Evolutionary conservation across 2,329 filamentous ascomycete genomes (phyloP).

Genomic region (Alternaria brassicicola): DNA sequence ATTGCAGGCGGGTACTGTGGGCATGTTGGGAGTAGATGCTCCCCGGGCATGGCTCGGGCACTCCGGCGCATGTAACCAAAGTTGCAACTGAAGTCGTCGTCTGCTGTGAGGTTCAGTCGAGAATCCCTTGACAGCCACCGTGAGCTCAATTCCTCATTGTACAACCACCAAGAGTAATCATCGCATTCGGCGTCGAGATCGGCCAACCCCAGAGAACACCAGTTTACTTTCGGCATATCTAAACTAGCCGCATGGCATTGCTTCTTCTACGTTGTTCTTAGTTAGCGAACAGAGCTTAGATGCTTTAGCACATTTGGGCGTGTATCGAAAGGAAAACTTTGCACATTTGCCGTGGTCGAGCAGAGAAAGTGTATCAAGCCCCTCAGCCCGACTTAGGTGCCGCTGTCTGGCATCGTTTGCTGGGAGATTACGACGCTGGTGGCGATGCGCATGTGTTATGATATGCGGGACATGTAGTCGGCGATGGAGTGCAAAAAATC

Average conservation of each 20-base stretch:
- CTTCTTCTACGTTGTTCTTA: constrained; percentile 7
- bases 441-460: not conserved
- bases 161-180: not conserved
- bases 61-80: not conserved
- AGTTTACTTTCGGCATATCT: not conserved
- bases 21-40: not conserved
- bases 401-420: constrained; percentile 1
- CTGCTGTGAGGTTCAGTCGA: not conserved
- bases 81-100: not conserved
- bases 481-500: not conserved
- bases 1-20: not conserved
- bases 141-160: not conserved
- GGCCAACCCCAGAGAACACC: not conserved
- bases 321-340: constrained; percentile 1
- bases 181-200: constrained; percentile 1
- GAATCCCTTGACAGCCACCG: not conserved
- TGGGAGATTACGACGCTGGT: not conserved
- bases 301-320: constrained; percentile 3
- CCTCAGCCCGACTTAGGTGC: not conserved
- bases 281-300: not conserved
- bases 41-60: not conserved
- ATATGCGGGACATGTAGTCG: not conserved
- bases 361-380: constrained; percentile 1
- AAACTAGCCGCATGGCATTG: constrained; percentile 7
- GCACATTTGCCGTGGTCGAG: not conserved